Base-by-base conservation (phyloP, 495 filamentous ascomycete genomes). In the Usnea hakonensis region DNA sequence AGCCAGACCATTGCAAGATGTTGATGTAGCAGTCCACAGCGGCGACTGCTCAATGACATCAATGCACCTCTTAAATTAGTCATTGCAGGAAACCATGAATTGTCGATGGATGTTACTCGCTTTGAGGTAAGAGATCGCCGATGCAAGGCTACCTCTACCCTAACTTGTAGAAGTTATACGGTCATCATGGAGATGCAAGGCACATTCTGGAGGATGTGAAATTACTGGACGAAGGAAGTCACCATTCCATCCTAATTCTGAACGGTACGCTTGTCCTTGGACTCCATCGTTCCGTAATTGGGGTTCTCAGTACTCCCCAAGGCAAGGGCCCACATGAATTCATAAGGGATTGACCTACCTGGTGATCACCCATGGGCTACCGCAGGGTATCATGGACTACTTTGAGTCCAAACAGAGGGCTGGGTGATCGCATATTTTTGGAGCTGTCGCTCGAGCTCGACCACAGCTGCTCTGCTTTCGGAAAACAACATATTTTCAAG, bases 11-110 rank as follows among this genome's bases (percentile, higher is more conserved):
- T 59, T 73, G 6, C 79, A 78, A 16, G 62, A 67, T 44, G 78
- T 75, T 53, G 87, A 91, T 65, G 79, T 90, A 10, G 77, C 77
- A 0, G 82, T 92, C 30, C 87, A 90, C 70, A 87, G 82, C 66
- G 85, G 87, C 19, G 86, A 16, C 73, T 85, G 53, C 73, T 91
- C 0, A 62, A 71, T 3, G 57, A 55, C 1, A 75, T 86, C 55
- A 67, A 84, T 10, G 85, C 87, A 0, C 81, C 83, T 3, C 72
- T 89, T 6, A 90, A 90, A 57, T 72, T 91, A 14, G 81, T 87
- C n/a, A 90, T 91, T 46, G 82, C 87, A 19, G 86, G 87, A 0
- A 90, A 90, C 68, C 87, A 90, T 64, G 86, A 90, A 64, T 81
- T 85, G 55, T 81, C 81, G 0, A 76, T 90, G 44, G 86, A 90